Base-by-base conservation (phyloP, 345 rosid species). In the Pistacia integerrima region DNA sequence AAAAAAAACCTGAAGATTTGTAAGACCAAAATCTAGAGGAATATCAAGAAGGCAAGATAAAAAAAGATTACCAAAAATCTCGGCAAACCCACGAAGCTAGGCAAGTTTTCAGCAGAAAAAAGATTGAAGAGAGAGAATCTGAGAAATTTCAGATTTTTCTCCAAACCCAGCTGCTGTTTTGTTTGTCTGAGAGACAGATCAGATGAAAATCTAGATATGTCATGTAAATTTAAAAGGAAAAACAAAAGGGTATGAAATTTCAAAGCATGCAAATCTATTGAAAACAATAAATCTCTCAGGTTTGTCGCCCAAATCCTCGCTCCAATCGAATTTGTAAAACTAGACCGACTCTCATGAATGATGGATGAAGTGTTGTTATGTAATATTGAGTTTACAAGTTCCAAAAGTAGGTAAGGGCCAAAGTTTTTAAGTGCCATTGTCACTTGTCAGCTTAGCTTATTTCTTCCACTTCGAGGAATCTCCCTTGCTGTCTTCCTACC, bases 291-390 rank as follows among this genome's bases (percentile, higher is more conserved):
- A 41, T 30, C 56, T 62, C 38, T 72, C 86, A 65, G 56, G 54
- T 74, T 79, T 79, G 30, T 78, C 74, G 89, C 78, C 87, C 81
- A 78, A 67, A 82, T 81, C 84, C 84, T 86, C 85, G 88, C 84
- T 86, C 86, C 77, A 80, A 81, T 73, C 83, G 85, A 69, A 70
- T 64, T 82, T 82, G 76, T 30, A 62, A 73, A 81, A 79, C 86
- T 73, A 74, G 73, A 85, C 82, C 76, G 61, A 54, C 84, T 81
- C 85, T 60, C 76, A 36, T 56, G 65, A 65, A 17, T 30, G 9
- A 41, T 5, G 46, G 46, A 41, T 41, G 46, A 41, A 7, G 46
- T 8, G 41, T 0, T 0, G 41, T 38, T 38, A 6, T 38, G 46
- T 30, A 30, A 30, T 30, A 30, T 7, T 41, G 46, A 7, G 25